These are phyloP conservation scores for Clarireedia monteithiana DNA, from an alignment of 2,329 filamentous ascomycete genomes.

Conservation along the genomic window DNA sequence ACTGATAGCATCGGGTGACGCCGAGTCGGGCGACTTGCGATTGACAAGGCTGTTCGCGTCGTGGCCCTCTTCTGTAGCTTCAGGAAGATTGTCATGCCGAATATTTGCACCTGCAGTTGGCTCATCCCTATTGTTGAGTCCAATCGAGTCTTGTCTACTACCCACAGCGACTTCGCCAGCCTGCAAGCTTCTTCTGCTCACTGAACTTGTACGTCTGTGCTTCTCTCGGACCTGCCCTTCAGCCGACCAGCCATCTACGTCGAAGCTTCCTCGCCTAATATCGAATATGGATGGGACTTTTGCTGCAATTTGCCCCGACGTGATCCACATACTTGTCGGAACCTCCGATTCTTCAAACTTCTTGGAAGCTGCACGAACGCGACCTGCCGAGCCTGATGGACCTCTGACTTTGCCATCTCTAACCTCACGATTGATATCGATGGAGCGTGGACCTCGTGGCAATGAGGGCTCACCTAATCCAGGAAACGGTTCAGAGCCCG, in stretches of 20 bases:
- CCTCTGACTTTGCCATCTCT: slow-evolving; percentile 10
- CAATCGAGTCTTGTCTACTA: slow-evolving; percentile 12
- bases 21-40: background rate
- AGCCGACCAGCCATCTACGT: slow-evolving; percentile 25
- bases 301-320: slow-evolving; percentile 37
- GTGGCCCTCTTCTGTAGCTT: slow-evolving; percentile 17
- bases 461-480: slow-evolving; percentile 1
- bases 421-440: slow-evolving; percentile 7
- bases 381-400: slow-evolving; percentile 19
- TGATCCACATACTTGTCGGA: slow-evolving; percentile 41
- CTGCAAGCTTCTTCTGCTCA: slow-evolving; percentile 17
- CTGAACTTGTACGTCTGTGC: slow-evolving; percentile 20
- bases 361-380: slow-evolving; percentile 26
- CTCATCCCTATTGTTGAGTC: slow-evolving; percentile 9
- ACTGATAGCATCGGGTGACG: background rate
- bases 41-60: background rate
- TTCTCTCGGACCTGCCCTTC: slow-evolving; percentile 27
- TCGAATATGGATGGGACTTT: slow-evolving; percentile 25
- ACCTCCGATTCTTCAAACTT: slow-evolving; percentile 39
- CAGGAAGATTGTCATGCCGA: slow-evolving; percentile 17
- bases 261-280: slow-evolving; percentile 27
- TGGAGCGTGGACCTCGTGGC: background rate
- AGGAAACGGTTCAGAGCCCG: slow-evolving; percentile 14
- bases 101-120: slow-evolving; percentile 8
- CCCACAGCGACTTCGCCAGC: slow-evolving; percentile 7